Base-by-base conservation (phyloP, 306 rosid genomes). In the Gleditsia sinensis region DNA sequence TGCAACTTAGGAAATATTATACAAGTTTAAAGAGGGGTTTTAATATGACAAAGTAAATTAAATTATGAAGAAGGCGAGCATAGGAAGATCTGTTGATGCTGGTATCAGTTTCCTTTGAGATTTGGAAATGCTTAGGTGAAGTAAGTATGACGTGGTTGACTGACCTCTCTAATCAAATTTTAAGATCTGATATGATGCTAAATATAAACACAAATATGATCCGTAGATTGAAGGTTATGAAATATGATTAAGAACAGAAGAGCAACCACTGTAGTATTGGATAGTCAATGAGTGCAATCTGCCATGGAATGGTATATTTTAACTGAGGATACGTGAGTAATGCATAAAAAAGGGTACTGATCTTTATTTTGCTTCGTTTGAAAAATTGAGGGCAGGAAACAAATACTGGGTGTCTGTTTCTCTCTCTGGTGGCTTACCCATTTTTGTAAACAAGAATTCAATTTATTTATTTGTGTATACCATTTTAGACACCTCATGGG, bases 101-200 rank as follows among this genome's bases (percentile, higher is more conserved):
- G 5, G 56, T 24, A 14, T 61, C 32, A 39, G 19, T 70, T 59
- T 21, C 6, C 9, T 32, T 66, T 54, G 19, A 17, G 39, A 67
- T 39, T 67, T 40, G 60, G 75, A 72, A 36, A 66, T 73, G 69
- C 75, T 66, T 66, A 51, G 34, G 12, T 28, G 21, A 30, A 3
- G 64, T n/a, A 58, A 30, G 30, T 16, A 6, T 17, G 54, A 48
- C 17, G 24, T 48, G 24, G 2, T 48, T 6, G 6, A 54, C n/a
- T n/a, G 21, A n/a, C 4, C 8, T 23, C 12, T 53, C 30, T 24
- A 23, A 1, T 33, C 8, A 54, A 27, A 27, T 14, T 12, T 39
- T 36, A 58, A 74, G 51, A 72, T 37, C 66, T 19, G 4, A 42
- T 36, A 10, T 67, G 66, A 69, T 20, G 58, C 62, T 49, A 59